Evolutionary conservation across 2,329 filamentous ascomycete genomes (phyloP).

Genomic region (Periglandula ipomoeae): DNA sequence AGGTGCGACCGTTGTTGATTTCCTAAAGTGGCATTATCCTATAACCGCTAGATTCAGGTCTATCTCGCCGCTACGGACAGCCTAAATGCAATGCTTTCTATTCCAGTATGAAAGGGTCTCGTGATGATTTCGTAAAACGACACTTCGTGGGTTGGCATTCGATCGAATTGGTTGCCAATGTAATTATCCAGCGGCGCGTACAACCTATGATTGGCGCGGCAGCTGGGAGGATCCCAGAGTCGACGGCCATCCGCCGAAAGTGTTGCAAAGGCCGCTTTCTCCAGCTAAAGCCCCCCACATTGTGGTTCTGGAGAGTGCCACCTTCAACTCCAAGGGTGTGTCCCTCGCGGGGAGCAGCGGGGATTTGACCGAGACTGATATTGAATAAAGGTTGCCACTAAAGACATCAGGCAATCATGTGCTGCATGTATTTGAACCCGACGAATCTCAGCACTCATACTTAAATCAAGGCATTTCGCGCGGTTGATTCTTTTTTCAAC

Average conservation of each 20-base stretch:
- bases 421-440: neutral
- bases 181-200: too few relatives aligned
- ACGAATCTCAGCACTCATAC: neutral
- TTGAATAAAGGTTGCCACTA: neutral
- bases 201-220: conserved; percentile 10
- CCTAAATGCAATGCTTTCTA: too few relatives aligned
- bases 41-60: too few relatives aligned
- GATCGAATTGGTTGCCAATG: too few relatives aligned
- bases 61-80: too few relatives aligned
- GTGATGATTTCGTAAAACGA: too few relatives aligned
- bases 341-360: neutral
- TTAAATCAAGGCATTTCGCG: neutral
- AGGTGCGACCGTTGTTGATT: too few relatives aligned
- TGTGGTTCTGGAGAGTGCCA: neutral
- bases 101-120: too few relatives aligned
- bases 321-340: too few relatives aligned
- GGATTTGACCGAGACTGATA: neutral
- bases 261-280: neutral
- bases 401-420: neutral
- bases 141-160: too few relatives aligned
- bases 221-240: neutral
- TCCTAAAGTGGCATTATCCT: too few relatives aligned
- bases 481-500: neutral
- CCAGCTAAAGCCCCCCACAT: neutral
- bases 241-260: neutral